Evolutionary conservation across 2,329 filamentous ascomycete species (phyloP).

Genomic region (Orbilia ellipsospora): DNA sequence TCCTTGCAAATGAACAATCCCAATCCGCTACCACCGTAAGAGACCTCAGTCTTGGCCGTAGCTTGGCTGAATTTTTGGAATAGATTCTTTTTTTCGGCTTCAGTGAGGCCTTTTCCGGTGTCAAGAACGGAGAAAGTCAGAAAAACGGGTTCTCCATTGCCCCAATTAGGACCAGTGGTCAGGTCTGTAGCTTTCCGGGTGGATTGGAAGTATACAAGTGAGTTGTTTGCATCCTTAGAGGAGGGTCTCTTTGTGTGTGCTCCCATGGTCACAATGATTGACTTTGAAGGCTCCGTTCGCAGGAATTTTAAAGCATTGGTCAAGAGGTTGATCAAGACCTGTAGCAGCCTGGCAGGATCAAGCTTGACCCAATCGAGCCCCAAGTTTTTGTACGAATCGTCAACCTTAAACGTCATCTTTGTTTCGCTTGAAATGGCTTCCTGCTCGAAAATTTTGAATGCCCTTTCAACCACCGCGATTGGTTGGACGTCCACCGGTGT

Average conservation of each 20-base stretch:
- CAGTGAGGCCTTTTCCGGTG: constrained; percentile 78
- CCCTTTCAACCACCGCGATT: constrained; percentile 74
- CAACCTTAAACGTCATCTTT: constrained; percentile 75
- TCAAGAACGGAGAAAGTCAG: constrained; percentile 80
- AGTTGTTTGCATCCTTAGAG: constrained; percentile 58
- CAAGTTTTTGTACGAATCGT: constrained; percentile 74
- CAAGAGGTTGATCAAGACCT: constrained; percentile 73
- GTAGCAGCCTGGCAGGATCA: constrained; percentile 78
- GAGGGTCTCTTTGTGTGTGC: constrained; percentile 68
- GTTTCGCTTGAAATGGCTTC: constrained; percentile 79
- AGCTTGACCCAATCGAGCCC: constrained; percentile 77
- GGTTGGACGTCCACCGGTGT: constrained; percentile 78
- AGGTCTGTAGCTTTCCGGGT: constrained; percentile 58
- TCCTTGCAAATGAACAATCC: constrained; percentile 81
- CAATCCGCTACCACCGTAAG: constrained; percentile 76
- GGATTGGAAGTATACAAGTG: constrained; percentile 61
- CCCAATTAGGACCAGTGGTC: constrained; percentile 60
- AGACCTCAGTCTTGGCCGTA: constrained; percentile 70
- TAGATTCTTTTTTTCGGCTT: constrained; percentile 65
- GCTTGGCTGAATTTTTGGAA: constrained; percentile 59
- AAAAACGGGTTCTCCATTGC: constrained; percentile 70
- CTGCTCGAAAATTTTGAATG: constrained; percentile 81
- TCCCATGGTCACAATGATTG: constrained; percentile 73
- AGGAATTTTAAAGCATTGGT: constrained; percentile 75
- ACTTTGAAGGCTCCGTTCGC: constrained; percentile 70